phyloP scores from a whole-genome alignment of 2,329 filamentous ascomycete species.

The Zarea fungicola region DNA sequence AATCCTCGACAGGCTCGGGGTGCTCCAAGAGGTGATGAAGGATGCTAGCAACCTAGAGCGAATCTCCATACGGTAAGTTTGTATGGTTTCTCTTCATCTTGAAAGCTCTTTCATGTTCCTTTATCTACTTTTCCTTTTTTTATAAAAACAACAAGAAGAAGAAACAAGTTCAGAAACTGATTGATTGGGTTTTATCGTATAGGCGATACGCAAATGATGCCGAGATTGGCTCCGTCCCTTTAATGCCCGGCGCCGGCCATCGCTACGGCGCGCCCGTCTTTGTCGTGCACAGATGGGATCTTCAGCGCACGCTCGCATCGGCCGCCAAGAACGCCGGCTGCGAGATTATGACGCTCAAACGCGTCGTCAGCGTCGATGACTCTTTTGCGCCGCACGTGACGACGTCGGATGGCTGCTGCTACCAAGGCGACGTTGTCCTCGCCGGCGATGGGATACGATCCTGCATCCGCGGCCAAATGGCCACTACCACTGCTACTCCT shows the following conservation, averaged over 20 bases:
- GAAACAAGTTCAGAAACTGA: too few species aligned
- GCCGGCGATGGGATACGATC: not conserved
- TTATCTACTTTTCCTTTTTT: too few species aligned
- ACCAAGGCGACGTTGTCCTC: not conserved
- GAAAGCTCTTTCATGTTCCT: too few species aligned
- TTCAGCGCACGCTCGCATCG: constrained; percentile 31
- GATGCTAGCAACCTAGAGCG: constrained; percentile 22
- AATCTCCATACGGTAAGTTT: constrained; percentile 25
- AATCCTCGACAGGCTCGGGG: constrained; percentile 66
- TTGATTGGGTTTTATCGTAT: not conserved
- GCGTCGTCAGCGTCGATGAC: not conserved
- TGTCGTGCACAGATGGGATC: constrained; percentile 22
- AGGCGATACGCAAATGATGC: constrained; percentile 22
- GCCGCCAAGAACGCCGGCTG: constrained; percentile 32
- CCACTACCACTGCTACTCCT: too few species aligned
- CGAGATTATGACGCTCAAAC: not conserved
- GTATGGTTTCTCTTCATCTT: too few species aligned
- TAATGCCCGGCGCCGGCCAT: constrained; percentile 17
- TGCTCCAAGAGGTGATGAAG: constrained; percentile 59
- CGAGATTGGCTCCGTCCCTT: constrained; percentile 18
- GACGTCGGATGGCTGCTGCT: too few species aligned
- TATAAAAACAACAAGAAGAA: too few species aligned
- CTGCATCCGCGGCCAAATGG: not conserved
- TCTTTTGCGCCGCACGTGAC: not conserved
- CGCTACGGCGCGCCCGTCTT: constrained; percentile 21